Conservation (phyloP, 495 filamentous ascomycete genomes). For the Peziza echinospora region DNA sequence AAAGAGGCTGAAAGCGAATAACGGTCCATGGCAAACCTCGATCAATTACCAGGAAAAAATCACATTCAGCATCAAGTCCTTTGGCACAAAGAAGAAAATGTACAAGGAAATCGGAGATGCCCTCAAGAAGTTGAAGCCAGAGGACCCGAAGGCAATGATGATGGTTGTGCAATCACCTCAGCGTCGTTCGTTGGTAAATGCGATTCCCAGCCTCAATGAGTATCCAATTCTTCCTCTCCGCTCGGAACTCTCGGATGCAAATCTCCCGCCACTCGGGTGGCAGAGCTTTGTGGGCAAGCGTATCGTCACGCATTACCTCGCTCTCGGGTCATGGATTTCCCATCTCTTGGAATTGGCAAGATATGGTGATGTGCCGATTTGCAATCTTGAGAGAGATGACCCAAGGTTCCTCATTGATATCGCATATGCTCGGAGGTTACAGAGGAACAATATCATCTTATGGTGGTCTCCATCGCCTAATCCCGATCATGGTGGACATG, state of each 20-base stretch:
- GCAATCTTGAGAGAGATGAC: constrained; percentile 86
- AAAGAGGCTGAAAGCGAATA: constrained; percentile 40
- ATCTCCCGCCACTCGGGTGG: constrained; percentile 81
- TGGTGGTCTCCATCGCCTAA: constrained; percentile 82
- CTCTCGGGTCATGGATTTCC: constrained; percentile 73
- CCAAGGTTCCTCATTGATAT: constrained; percentile 88
- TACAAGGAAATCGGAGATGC: constrained; percentile 66
- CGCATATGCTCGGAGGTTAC: constrained; percentile 75
- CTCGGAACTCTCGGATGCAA: constrained; percentile 63
- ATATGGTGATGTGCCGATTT: constrained; percentile 85
- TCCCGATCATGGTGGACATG: constrained; percentile 90
- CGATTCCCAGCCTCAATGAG: constrained; percentile 63
- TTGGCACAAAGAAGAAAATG: constrained; percentile 71
- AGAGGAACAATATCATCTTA: constrained; percentile 82
- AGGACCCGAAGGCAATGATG: constrained; percentile 57
- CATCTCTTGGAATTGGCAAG: constrained; percentile 69
- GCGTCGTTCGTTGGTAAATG: constrained; percentile 53
- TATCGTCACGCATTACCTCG: constrained; percentile 70
- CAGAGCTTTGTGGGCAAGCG: constrained; percentile 73
- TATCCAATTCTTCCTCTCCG: constrained; percentile 64
- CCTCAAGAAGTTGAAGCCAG: constrained; percentile 68
- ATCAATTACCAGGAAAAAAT: constrained; percentile 77
- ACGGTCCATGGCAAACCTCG: constrained; percentile 49
- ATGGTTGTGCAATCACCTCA: constrained; percentile 83
- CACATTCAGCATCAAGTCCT: constrained; percentile 64